Evolutionary conservation across 768 basidiomycete species (phyloP).

Genomic region (Phlebiopsis gigantea): DNA sequence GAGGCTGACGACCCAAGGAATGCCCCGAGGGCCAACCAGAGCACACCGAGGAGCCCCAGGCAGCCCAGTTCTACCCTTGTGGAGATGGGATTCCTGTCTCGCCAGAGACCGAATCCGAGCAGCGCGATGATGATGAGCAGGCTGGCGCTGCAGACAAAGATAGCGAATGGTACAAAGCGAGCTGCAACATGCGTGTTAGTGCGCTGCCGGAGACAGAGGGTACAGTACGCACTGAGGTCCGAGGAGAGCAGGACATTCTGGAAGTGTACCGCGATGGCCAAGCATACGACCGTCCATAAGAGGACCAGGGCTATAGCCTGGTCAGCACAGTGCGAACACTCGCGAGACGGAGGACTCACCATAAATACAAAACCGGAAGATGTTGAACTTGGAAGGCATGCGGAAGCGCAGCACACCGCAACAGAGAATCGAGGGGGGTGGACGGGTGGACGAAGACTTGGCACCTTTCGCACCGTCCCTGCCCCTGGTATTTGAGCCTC

Average conservation of each 20-base stretch:
- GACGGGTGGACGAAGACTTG: slow-evolving; percentile 21
- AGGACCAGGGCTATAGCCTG: slow-evolving; percentile 51
- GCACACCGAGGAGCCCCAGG: slow-evolving; percentile 63
- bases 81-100: slow-evolving; percentile 70
- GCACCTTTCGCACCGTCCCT: slow-evolving; percentile 12
- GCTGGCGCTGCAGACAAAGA: slow-evolving; percentile 73
- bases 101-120: slow-evolving; percentile 62
- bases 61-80: slow-evolving; percentile 72
- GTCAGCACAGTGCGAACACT: slow-evolving; percentile 4
- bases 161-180: slow-evolving; percentile 81
- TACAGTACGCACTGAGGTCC: slow-evolving; percentile 70
- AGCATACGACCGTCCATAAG: slow-evolving; percentile 71
- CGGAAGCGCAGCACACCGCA: slow-evolving; percentile 21
- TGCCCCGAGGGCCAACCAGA: slow-evolving; percentile 79
- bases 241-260: slow-evolving; percentile 64
- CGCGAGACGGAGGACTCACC: slow-evolving; percentile 34
- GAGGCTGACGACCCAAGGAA: slow-evolving; percentile 73
- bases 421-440: slow-evolving; percentile 14
- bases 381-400: slow-evolving; percentile 73
- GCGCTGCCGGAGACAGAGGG: not conserved
- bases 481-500: slow-evolving; percentile 23
- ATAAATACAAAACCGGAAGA: slow-evolving; percentile 62
- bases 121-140: slow-evolving; percentile 62
- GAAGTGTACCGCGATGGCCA: slow-evolving; percentile 78
- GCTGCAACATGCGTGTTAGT: slow-evolving; percentile 38